Percentiles rank a stretch among this genome's conserved stretches.
Evolutionary conservation across 768 basidiomycete genomes (phyloP).

Genomic region (Dioszegia crocea): DNA sequence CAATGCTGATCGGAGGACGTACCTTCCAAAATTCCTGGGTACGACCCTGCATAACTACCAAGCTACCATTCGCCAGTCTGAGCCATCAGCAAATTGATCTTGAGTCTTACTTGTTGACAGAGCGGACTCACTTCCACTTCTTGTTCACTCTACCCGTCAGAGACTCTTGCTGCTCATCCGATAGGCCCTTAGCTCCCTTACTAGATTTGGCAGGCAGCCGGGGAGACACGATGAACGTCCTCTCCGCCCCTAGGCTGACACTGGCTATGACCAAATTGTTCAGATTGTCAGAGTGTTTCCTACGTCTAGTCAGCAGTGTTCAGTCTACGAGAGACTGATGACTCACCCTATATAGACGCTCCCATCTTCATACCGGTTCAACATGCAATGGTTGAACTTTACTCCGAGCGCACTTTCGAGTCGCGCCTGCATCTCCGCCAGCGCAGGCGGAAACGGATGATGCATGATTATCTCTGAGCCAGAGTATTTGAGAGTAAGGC

Average conservation of each 20-base stretch:
- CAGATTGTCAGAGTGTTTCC: conserved; percentile 43
- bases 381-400: conserved; percentile 53
- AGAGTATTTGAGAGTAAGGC: conserved; percentile 49
- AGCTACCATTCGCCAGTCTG: conserved; percentile 50
- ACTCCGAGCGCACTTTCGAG: conserved; percentile 48
- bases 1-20: conserved; percentile 9
- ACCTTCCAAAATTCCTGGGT: conserved; percentile 55
- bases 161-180: conserved; percentile 7
- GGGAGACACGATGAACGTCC: conserved; percentile 53
- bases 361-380: conserved; percentile 53
- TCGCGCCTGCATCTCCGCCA: conserved; percentile 44
- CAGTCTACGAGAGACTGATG: background rate
- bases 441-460: conserved; percentile 47
- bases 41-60: conserved; percentile 53
- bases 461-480: conserved; percentile 50
- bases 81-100: background rate
- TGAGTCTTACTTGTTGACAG: no score
- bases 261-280: conserved; percentile 53
- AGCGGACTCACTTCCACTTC: conserved; percentile 36
- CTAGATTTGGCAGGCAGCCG: conserved; percentile 19
- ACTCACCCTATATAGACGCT: conserved; percentile 49
- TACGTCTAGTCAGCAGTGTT: background rate
- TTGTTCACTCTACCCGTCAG: conserved; percentile 28
- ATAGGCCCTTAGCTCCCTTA: conserved; percentile 3
- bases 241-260: conserved; percentile 51